These are phyloP conservation scores for Apiospora phragmitis DNA, from an alignment of 2,329 filamentous ascomycete genomes.

Conservation along the genomic window DNA sequence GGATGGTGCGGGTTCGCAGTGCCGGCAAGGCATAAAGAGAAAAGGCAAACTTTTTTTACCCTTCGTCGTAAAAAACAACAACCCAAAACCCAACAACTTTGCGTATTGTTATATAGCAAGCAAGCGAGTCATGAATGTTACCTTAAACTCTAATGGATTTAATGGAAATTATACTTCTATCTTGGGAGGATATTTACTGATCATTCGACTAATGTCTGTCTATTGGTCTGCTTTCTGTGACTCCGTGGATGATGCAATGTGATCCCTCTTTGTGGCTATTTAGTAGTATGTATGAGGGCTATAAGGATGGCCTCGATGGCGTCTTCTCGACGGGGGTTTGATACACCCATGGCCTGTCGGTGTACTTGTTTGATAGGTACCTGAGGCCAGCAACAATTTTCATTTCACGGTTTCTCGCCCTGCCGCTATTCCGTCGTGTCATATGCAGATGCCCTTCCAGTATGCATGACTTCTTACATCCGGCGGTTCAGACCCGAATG, in stretches of 20 bases:
- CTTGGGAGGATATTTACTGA: not conserved
- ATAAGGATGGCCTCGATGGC: not conserved
- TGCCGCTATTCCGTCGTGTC: not conserved
- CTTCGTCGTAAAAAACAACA: not conserved
- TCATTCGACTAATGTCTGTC: not conserved
- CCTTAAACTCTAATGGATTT: constrained; percentile 8
- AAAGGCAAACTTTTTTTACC: not conserved
- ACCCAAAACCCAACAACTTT: not conserved
- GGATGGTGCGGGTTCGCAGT: constrained; percentile 26
- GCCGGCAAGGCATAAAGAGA: constrained; percentile 21
- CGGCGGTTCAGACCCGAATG: not conserved
- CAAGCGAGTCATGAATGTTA: not conserved
- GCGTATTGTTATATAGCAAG: constrained; percentile 1
- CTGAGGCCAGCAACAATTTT: not conserved
- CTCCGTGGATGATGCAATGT: not conserved
- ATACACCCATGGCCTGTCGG: not conserved
- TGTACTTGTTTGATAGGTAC: not conserved
- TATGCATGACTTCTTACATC: not conserved
- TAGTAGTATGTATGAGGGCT: not conserved
- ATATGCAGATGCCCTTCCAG: not conserved
- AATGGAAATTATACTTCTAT: constrained; percentile 7
- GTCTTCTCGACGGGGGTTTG: not conserved
- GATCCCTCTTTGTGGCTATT: not conserved
- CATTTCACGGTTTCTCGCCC: not conserved
- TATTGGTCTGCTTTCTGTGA: not conserved